Conservation (phyloP, 305 asterid genomes). For the Rubia peregrina region DNA sequence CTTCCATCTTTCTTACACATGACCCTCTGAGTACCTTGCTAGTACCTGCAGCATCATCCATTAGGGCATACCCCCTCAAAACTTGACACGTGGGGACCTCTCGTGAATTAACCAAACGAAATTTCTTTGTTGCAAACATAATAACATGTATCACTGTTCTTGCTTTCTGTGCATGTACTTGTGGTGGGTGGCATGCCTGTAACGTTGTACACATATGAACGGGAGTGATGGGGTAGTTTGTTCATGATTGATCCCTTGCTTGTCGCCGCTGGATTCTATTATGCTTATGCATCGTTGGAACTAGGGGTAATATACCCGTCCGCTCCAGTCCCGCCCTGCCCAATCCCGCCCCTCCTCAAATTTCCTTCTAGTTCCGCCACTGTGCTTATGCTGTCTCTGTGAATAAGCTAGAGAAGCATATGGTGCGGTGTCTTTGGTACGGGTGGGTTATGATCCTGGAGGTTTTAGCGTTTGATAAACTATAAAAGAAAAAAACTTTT, state of each 20-base stretch:
- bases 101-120: not conserved
- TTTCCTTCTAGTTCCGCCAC: too few species aligned
- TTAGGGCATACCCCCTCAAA: slow-evolving; percentile 16
- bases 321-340: too few species aligned
- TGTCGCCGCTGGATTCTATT: not conserved
- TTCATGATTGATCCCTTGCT: slow-evolving; percentile 6
- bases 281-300: too few species aligned
- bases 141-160: slow-evolving; percentile 12
- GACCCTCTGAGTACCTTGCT: slow-evolving; percentile 13
- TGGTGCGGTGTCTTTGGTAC: too few species aligned
- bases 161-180: slow-evolving; percentile 7
- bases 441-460: too few species aligned
- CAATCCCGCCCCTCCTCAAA: too few species aligned
- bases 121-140: not conserved
- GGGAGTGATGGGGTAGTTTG: slow-evolving; percentile 6
- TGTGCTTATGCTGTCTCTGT: too few species aligned
- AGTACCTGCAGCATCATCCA: slow-evolving; percentile 21
- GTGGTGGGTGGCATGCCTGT: not conserved
- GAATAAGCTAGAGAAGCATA: too few species aligned
- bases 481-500: too few species aligned
- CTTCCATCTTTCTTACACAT: slow-evolving; percentile 18
- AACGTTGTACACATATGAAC: not conserved
- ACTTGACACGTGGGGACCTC: slow-evolving; percentile 18
- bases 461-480: too few species aligned
- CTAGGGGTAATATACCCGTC: too few species aligned